phyloP scores from a whole-genome alignment of 768 basidiomycete genomes.

The Lentinula aciculospora region DNA sequence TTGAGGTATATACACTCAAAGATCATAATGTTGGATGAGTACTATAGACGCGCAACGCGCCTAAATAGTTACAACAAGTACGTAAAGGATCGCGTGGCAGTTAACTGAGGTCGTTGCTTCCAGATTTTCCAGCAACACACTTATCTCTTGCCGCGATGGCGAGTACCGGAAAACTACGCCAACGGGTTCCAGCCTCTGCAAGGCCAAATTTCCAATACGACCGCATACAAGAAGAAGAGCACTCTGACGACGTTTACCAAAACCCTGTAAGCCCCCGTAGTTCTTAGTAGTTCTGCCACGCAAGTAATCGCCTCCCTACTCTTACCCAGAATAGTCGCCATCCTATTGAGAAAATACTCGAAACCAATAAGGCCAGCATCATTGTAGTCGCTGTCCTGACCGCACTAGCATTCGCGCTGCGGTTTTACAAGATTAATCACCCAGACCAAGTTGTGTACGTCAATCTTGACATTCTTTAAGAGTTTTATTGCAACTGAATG shows the following conservation, averaged over 20 bases:
- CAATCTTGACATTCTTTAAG: background rate
- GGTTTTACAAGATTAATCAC: conserved; percentile 92
- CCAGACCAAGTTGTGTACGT: conserved; percentile 93
- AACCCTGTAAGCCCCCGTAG: conserved; percentile 35
- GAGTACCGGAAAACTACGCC: conserved; percentile 13
- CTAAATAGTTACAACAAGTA: background rate
- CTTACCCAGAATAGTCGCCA: conserved; percentile 46
- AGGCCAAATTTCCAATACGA: conserved; percentile 18
- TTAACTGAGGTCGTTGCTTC: background rate
- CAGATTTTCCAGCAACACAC: background rate
- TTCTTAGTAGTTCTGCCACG: conserved; percentile 12
- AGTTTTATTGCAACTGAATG: background rate
- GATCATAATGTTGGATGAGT: no score
- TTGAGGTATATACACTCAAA: no score
- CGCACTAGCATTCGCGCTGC: conserved; percentile 70
- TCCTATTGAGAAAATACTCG: conserved; percentile 53
- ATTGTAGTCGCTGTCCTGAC: conserved; percentile 62
- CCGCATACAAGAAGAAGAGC: conserved; percentile 46
- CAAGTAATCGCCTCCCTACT: background rate
- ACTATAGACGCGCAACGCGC: background rate
- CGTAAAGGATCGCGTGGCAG: background rate
- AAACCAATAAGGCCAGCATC: conserved; percentile 57
- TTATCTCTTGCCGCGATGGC: conserved; percentile 4
- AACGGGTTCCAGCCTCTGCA: conserved; percentile 7
- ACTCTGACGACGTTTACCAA: conserved; percentile 41